Base-by-base conservation (phyloP, 2,329 filamentous ascomycete species). In the Ascochyta koolunga region DNA sequence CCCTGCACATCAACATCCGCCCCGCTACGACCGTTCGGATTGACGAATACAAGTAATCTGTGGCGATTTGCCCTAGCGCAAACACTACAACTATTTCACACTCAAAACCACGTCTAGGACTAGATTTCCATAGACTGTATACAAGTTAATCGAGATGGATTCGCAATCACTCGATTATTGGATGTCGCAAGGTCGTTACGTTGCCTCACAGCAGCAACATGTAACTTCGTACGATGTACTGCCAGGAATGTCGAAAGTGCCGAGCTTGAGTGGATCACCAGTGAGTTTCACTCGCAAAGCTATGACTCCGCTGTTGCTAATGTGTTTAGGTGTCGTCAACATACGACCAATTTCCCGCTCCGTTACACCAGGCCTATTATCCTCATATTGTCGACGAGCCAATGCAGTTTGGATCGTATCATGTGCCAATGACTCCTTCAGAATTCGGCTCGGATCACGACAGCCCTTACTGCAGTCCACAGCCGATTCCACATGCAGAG, bases 401-500 rank as follows among this genome's bases (percentile, higher is more conserved):
- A 40, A 65, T 72, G 61, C 68, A 63, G 13, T 73, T 71, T 45
- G 62, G 62, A 36, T 61, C 62, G 38, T 76, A 74, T 53, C 66
- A 67, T n/a, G 60, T 75, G 36, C 70, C 73, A 22, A 68, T 76
- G 67, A 76, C 73, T 4, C 73, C 74, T 10, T 71, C 70, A 5
- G 73, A 76, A 36, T 75, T 76, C 38, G 70, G 70, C 33, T 75
- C 74, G 31, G 73, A 74, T 45, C 72, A 76, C 53, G 74, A 75
- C 40, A 71, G 65, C 42, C 70, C 73, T 7, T 72, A 75, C 52
- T 73, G 73, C 62, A 76, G 73, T 61, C 73, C 74, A 15, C 65
- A 65, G 7, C 67, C 68, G 24, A 57, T 60, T 38, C 58, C 57
- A 50, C 68, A 68, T 35, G 51, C 60, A 9, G 70, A 72, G 36